These are phyloP conservation scores for Trichophyton benhamiae DNA, from an alignment of 2,329 filamentous ascomycete genomes.

Conservation along the genomic window DNA sequence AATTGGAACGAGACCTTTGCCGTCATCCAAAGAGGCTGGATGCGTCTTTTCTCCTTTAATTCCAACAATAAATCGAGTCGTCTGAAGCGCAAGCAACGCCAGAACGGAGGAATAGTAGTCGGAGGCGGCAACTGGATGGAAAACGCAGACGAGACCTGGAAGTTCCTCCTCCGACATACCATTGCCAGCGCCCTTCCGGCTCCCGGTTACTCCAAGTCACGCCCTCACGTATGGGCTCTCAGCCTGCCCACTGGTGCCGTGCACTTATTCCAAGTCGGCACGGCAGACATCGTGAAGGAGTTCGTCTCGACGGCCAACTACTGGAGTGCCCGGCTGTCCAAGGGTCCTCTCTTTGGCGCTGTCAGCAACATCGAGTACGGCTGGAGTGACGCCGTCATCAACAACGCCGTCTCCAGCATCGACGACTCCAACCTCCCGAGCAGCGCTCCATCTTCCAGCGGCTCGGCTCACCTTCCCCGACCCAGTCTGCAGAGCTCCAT, in stretches of 20 bases:
- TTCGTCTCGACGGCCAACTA: conserved; percentile 94
- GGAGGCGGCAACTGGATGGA: conserved; percentile 98
- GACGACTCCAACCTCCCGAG: conserved; percentile 25
- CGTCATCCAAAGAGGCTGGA: conserved; percentile 85
- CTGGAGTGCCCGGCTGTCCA: conserved; percentile 89
- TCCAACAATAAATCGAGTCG: conserved; percentile 57
- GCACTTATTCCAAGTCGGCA: conserved; percentile 96
- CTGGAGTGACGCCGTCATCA: conserved; percentile 77
- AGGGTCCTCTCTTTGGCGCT: conserved; percentile 81
- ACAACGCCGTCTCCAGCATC: conserved; percentile 60
- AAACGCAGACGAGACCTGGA: conserved; percentile 79
- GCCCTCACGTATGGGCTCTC: conserved; percentile 88
- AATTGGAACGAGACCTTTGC: conserved; percentile 95
- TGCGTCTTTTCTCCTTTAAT: conserved; percentile 88
- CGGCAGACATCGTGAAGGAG: conserved; percentile 83
- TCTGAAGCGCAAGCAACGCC: conserved; percentile 43
- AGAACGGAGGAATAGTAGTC: conserved; percentile 55
- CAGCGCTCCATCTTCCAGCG: conserved; percentile 15
- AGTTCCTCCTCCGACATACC: conserved; percentile 78
- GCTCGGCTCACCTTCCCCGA: conserved; percentile 18
- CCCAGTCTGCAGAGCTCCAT: conserved; percentile 51
- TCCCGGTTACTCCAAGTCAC: conserved; percentile 80
- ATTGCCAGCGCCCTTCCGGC: conserved; percentile 81
- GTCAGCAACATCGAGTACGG: conserved; percentile 97
- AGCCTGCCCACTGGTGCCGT: conserved; percentile 86